Conservation (phyloP, 331 rosid species). For the Quercus tomentella region DNA sequence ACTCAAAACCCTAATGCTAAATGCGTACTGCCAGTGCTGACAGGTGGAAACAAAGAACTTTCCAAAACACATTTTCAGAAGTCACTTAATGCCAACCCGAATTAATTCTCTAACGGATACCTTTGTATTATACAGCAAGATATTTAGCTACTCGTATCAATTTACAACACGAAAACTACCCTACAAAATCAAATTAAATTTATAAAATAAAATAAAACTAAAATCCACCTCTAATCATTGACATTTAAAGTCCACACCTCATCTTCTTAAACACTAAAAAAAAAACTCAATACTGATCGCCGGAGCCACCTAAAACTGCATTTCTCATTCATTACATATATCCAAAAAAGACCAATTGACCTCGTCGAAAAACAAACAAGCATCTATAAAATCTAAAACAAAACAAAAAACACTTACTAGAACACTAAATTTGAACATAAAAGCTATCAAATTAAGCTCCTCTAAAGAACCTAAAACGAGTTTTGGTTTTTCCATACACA, state of each 20-base stretch:
- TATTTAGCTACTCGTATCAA: too few species aligned
- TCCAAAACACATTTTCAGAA: too few species aligned
- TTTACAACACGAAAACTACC: not conserved
- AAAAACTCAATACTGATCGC: not conserved
- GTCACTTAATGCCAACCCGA: not conserved
- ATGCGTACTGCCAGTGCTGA: not conserved
- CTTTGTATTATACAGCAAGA: too few species aligned
- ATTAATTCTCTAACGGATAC: not conserved
- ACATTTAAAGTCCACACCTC: not conserved
- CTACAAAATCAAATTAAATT: not conserved
- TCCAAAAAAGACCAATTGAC: not conserved
- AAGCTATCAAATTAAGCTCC: slow-evolving; percentile 9
- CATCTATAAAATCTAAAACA: not conserved
- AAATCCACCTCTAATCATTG: not conserved
- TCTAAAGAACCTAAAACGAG: not conserved
- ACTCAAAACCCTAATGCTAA: not conserved
- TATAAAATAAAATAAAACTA: too few species aligned
- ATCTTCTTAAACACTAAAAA: not conserved
- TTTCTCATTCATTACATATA: not conserved
- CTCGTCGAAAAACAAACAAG: not conserved
- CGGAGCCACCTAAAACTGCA: not conserved
- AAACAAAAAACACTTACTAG: not conserved
- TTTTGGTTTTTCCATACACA: not conserved
- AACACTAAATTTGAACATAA: not conserved
- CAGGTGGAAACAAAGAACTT: not conserved